These are phyloP conservation scores for Dactylorhiza incarnata DNA, from an alignment of 106 monocot genomes.

Conservation along the genomic window DNA sequence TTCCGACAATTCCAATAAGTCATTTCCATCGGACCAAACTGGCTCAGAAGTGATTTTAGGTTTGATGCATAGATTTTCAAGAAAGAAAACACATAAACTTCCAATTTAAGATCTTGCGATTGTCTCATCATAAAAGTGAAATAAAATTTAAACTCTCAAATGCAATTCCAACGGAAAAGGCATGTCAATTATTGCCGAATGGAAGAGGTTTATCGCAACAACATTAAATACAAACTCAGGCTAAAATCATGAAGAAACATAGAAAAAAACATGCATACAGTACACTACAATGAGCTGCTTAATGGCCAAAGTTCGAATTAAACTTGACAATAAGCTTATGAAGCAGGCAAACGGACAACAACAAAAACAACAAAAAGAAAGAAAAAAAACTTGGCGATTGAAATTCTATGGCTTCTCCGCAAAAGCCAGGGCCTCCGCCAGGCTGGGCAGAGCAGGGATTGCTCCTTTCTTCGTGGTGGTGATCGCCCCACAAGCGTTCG, in stretches of 20 bases:
- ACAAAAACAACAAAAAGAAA: no score
- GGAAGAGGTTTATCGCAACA: constrained; percentile 1
- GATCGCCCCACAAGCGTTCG: constrained; percentile 77
- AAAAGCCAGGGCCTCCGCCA: constrained; percentile 38
- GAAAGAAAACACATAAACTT: no score
- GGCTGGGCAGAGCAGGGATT: constrained; percentile 73
- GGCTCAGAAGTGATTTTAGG: no score
- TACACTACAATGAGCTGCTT: not conserved
- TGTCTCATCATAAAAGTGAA: not conserved
- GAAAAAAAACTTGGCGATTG: not conserved
- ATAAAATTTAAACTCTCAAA: not conserved
- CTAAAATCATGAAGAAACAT: not conserved
- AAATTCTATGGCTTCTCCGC: constrained; percentile 15
- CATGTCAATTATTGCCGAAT: not conserved
- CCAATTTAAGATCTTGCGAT: no score
- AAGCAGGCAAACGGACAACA: not conserved
- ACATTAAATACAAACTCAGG: not conserved
- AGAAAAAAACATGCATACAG: not conserved
- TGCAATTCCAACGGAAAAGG: not conserved
- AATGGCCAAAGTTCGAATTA: not conserved
- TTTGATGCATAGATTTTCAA: no score
- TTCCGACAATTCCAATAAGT: no score
- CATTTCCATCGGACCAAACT: no score
- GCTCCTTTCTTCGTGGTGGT: constrained; percentile 94
- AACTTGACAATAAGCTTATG: not conserved